Evolutionary conservation across 495 filamentous ascomycete genomes (phyloP).

Genomic region (Penicillium cataractarum): DNA sequence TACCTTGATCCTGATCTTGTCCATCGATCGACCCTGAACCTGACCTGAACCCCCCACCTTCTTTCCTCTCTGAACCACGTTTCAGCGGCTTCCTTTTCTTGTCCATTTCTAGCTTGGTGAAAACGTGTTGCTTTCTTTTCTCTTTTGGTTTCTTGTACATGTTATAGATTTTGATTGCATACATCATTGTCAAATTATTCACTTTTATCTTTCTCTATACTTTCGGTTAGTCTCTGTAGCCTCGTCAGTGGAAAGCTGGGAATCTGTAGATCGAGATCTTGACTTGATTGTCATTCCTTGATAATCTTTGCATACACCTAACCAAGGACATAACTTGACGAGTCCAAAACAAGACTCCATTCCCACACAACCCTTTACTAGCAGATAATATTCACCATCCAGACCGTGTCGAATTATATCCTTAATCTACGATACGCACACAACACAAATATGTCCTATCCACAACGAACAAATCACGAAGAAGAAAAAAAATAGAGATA

Average conservation of each 20-base stretch:
- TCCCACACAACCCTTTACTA: too few relatives aligned
- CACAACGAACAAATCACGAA: background rate
- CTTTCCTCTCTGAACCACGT: background rate
- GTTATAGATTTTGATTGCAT: constrained; percentile 9
- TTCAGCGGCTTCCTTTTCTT: constrained; percentile 3
- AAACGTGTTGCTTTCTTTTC: background rate
- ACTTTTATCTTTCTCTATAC: too few relatives aligned
- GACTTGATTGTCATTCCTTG: too few relatives aligned
- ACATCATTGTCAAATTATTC: background rate
- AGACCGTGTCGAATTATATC: background rate
- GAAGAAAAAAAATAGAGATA: background rate
- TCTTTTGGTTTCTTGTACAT: constrained; percentile 3
- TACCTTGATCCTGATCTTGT: background rate
- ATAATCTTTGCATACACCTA: too few relatives aligned
- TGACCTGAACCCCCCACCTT: background rate
- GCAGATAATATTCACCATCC: too few relatives aligned
- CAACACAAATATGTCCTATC: background rate
- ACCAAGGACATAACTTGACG: too few relatives aligned
- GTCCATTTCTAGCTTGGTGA: constrained; percentile 2
- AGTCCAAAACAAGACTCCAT: too few relatives aligned
- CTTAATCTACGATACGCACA: background rate
- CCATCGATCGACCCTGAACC: background rate
- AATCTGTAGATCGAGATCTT: too few relatives aligned
- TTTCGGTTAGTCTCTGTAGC: too few relatives aligned
- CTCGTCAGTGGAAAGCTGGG: too few relatives aligned